Percentiles rank a stretch among this genome's conserved stretches.
These are phyloP conservation scores for Podospora conica DNA, from an alignment of 495 filamentous ascomycete genomes.

Conservation along the genomic window DNA sequence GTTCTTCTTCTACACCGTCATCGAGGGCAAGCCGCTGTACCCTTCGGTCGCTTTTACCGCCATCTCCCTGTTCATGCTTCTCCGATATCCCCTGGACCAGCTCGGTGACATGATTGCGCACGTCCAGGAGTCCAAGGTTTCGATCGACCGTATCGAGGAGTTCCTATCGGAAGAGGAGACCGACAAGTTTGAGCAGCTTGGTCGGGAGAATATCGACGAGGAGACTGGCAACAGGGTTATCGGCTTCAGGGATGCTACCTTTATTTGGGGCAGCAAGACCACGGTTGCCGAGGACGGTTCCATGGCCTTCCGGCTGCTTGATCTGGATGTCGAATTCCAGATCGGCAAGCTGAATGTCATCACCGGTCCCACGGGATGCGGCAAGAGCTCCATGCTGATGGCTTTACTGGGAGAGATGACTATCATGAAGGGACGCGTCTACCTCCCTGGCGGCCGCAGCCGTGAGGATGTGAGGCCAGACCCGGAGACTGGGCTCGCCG, in stretches of 20 bases:
- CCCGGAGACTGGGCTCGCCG: constrained; percentile 77
- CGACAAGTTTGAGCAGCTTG: constrained; percentile 87
- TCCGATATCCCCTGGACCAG: constrained; percentile 90
- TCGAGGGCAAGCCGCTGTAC: constrained; percentile 83
- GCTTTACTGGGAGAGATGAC: constrained; percentile 97
- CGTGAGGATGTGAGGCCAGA: constrained; percentile 77
- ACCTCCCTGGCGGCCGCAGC: constrained; percentile 74
- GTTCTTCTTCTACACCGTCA: constrained; percentile 85
- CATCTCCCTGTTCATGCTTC: constrained; percentile 91
- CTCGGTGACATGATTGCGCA: constrained; percentile 98
- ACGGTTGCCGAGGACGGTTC: constrained; percentile 51
- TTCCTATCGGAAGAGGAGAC: constrained; percentile 94
- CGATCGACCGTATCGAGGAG: constrained; percentile 91
- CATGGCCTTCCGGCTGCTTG: constrained; percentile 73
- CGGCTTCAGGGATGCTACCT: constrained; percentile 75
- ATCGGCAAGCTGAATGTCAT: constrained; percentile 82
- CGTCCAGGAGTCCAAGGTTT: constrained; percentile 96
- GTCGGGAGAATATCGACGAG: constrained; percentile 53
- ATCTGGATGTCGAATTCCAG: constrained; percentile 70
- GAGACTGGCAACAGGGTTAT: constrained; percentile 60
- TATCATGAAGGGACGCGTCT: constrained; percentile 69
- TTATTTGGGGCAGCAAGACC: constrained; percentile 80
- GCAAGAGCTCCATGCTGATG: constrained; percentile 95
- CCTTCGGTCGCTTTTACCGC: constrained; percentile 96
- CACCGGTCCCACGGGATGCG: constrained; percentile 85